Percentiles rank a stretch among this genome's conserved stretches.
phyloP scores from a whole-genome alignment of 139 green algal species.

The Astrephomene gubernaculifera region DNA sequence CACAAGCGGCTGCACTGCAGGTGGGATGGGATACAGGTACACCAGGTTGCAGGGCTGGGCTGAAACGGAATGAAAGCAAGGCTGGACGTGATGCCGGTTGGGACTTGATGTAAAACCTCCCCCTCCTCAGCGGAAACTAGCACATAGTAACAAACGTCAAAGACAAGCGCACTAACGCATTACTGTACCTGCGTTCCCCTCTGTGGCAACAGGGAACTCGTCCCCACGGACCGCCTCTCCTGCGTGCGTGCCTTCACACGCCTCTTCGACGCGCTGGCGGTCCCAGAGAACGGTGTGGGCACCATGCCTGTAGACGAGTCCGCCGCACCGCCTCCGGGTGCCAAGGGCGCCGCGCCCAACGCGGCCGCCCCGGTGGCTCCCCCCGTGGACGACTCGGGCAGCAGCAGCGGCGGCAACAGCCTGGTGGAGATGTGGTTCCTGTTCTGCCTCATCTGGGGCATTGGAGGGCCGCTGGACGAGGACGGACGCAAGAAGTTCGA shows the following conservation, averaged over 20 bases:
- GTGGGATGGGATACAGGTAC: constrained; percentile 1
- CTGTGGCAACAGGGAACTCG: constrained; percentile 66
- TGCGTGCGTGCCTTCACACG: constrained; percentile 74
- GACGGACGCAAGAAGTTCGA: constrained; percentile 81
- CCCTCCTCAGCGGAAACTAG: too few relatives aligned
- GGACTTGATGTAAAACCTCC: too few relatives aligned
- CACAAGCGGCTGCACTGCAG: constrained; percentile 76
- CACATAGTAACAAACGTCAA: too few relatives aligned
- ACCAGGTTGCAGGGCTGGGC: too few relatives aligned
- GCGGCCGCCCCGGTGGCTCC: not conserved
- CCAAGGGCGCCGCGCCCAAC: not conserved
- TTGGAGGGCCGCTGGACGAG: constrained; percentile 81
- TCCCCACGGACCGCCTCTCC: constrained; percentile 78
- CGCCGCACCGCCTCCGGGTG: not conserved
- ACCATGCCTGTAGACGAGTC: constrained; percentile 32
- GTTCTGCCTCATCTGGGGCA: constrained; percentile 87
- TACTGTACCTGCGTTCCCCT: not conserved
- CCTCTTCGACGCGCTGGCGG: constrained; percentile 82
- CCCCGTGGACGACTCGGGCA: constrained; percentile 48
- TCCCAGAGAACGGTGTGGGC: constrained; percentile 69
- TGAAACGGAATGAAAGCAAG: too few relatives aligned
- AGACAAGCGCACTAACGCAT: too few relatives aligned
- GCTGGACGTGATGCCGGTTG: too few relatives aligned
- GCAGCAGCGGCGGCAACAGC: constrained; percentile 62
- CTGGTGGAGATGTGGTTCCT: constrained; percentile 88